Conservation (phyloP, 1,284 basidiomycete species). For the Apiotrichum porosum region DNA sequence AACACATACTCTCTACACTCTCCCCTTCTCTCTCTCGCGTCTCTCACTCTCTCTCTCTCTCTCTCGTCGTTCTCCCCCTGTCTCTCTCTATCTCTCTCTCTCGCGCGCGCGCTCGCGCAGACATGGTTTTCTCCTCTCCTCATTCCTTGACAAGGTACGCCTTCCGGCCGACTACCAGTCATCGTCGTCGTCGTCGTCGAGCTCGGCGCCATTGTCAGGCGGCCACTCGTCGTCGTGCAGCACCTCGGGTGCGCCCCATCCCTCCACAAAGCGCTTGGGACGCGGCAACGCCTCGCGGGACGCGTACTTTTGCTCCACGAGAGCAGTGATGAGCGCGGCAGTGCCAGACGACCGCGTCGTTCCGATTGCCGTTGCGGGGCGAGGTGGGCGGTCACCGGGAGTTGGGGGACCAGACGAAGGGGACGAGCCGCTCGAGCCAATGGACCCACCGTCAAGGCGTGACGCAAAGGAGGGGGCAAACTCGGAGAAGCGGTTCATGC, state of each 20-base stretch:
- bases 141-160: no score
- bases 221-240: conserved; percentile 29
- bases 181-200: not conserved
- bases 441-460: not conserved
- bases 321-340: conserved; percentile 14
- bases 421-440: not conserved
- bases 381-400: conserved; percentile 6
- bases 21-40: not conserved
- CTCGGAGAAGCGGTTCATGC: conserved; percentile 6
- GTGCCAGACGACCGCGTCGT: conserved; percentile 6
- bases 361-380: conserved; percentile 12
- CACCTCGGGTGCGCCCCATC: conserved; percentile 39
- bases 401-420: not conserved
- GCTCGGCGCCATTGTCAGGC: conserved; percentile 2
- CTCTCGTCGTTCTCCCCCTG: no score
- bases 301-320: conserved; percentile 20
- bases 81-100: no score
- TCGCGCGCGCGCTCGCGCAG: no score
- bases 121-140: no score
- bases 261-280: conserved; percentile 23
- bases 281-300: conserved; percentile 12
- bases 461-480: conserved; percentile 3
- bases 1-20: not conserved
- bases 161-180: no score
- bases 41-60: not conserved